Conservation (phyloP, 2,329 filamentous ascomycete species). For the Atkinsonella hypoxylon region DNA sequence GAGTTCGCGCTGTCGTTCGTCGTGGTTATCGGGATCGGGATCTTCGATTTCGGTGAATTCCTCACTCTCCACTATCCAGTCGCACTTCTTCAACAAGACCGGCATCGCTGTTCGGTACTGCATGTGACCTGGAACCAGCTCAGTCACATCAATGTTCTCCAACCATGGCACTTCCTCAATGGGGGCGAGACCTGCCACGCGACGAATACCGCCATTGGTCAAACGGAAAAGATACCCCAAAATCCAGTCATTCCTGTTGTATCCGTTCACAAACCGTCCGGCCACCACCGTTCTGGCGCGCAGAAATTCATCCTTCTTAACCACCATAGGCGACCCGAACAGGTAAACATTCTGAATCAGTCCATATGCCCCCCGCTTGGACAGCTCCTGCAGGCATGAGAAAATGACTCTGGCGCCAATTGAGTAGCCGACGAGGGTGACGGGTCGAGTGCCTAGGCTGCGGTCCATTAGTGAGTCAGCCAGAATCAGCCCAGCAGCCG, state of each 20-base stretch:
- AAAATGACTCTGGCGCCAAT: conserved; percentile 88
- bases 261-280: conserved; percentile 91
- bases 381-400: conserved; percentile 77
- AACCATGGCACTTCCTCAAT: conserved; percentile 67
- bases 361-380: conserved; percentile 71
- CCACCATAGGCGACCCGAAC: conserved; percentile 85
- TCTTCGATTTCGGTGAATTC: conserved; percentile 97
- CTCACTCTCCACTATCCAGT: conserved; percentile 83
- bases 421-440: conserved; percentile 92
- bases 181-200: conserved; percentile 70
- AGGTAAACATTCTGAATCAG: conserved; percentile 91
- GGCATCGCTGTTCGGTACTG: conserved; percentile 92
- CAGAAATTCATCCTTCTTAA: conserved; percentile 81
- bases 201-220: conserved; percentile 82
- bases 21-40: conserved; percentile 88
- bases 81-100: conserved; percentile 70
- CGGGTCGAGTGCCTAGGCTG: conserved; percentile 79
- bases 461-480: conserved; percentile 89
- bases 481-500: conserved; percentile 77
- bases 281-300: conserved; percentile 72
- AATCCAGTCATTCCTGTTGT: conserved; percentile 94
- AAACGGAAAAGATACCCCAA: conserved; percentile 90
- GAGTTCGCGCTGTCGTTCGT: conserved; percentile 75
- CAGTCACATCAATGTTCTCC: conserved; percentile 82
- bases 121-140: conserved; percentile 86